Evolutionary conservation across 2,329 filamentous ascomycete genomes (phyloP).

Genomic region (Paramyrothecium roridum): DNA sequence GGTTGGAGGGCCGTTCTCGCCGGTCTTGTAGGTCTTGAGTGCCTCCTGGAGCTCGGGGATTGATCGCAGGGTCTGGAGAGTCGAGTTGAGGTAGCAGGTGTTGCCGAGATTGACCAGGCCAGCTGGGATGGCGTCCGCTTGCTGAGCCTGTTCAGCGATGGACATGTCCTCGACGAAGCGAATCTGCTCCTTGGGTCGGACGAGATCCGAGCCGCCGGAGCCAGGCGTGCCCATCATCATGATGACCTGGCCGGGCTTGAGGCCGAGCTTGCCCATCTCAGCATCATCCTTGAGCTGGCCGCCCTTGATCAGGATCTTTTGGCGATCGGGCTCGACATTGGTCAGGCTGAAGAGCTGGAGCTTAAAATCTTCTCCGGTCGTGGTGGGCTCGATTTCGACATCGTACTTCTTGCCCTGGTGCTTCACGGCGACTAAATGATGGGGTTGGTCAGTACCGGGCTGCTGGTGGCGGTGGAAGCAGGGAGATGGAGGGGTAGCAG

Average conservation of each 20-base stretch:
- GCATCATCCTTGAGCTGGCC: constrained; percentile 95
- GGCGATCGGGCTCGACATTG: constrained; percentile 90
- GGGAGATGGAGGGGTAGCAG: constrained; percentile 19
- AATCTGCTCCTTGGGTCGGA: constrained; percentile 74
- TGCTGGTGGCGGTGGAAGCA: neutral
- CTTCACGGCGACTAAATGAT: constrained; percentile 74
- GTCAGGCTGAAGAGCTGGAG: constrained; percentile 94
- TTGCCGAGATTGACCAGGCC: constrained; percentile 92
- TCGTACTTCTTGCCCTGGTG: constrained; percentile 95
- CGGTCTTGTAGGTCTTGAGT: constrained; percentile 55
- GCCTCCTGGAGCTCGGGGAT: constrained; percentile 89
- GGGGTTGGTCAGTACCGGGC: neutral
- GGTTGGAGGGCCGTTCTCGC: constrained; percentile 39
- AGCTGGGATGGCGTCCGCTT: constrained; percentile 80
- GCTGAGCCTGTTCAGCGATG: constrained; percentile 81
- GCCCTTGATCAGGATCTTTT: constrained; percentile 93
- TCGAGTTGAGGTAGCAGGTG: constrained; percentile 98
- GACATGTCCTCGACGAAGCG: constrained; percentile 98
- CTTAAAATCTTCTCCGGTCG: constrained; percentile 91
- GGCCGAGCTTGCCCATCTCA: constrained; percentile 75
- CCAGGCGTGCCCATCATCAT: constrained; percentile 97
- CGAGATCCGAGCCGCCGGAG: constrained; percentile 55
- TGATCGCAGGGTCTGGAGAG: constrained; percentile 82
- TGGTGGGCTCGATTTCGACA: constrained; percentile 81
- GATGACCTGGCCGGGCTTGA: constrained; percentile 82